Evolutionary conservation across 129 eudicot species (phyloP).

Genomic region (Helianthus tuberosus): DNA sequence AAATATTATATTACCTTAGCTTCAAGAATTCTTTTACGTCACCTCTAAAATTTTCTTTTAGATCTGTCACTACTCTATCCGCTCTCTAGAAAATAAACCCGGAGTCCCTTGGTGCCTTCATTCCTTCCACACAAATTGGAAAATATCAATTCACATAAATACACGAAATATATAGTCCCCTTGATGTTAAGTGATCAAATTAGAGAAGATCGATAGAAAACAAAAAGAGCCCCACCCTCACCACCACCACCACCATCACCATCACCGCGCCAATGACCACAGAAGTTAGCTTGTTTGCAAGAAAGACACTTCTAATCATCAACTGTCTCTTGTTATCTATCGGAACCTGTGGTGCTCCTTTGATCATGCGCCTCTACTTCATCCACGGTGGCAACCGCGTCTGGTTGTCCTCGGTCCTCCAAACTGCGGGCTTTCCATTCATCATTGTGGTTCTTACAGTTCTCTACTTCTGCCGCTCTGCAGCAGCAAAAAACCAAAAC

Average conservation of each 20-base stretch:
- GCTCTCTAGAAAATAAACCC: too few species aligned
- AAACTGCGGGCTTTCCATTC: constrained; percentile 42
- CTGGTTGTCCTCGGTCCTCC: constrained; percentile 38
- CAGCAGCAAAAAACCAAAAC: not conserved
- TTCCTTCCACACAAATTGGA: too few species aligned
- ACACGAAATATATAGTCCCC: too few species aligned
- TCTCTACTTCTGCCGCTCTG: constrained; percentile 35
- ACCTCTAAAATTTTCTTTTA: too few species aligned
- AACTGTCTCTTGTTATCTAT: constrained; percentile 32
- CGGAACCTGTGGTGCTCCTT: constrained; percentile 45
- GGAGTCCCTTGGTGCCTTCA: too few species aligned
- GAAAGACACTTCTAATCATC: constrained; percentile 32
- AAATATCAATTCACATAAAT: too few species aligned
- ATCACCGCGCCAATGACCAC: not conserved
- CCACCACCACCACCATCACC: constrained; percentile 16
- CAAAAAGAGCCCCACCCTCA: too few species aligned
- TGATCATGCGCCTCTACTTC: constrained; percentile 44
- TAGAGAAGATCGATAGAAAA: too few species aligned
- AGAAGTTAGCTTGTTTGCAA: constrained; percentile 17
- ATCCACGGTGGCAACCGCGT: constrained; percentile 48
- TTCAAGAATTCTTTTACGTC: too few species aligned
- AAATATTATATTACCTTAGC: too few species aligned
- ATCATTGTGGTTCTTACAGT: constrained; percentile 16
- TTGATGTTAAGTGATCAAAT: too few species aligned
- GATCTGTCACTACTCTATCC: too few species aligned